Percentiles rank a stretch among this genome's conserved stretches.
Evolutionary conservation across 2,329 filamentous ascomycete species (phyloP).

Genomic region (Aspergillus transmontanensis): DNA sequence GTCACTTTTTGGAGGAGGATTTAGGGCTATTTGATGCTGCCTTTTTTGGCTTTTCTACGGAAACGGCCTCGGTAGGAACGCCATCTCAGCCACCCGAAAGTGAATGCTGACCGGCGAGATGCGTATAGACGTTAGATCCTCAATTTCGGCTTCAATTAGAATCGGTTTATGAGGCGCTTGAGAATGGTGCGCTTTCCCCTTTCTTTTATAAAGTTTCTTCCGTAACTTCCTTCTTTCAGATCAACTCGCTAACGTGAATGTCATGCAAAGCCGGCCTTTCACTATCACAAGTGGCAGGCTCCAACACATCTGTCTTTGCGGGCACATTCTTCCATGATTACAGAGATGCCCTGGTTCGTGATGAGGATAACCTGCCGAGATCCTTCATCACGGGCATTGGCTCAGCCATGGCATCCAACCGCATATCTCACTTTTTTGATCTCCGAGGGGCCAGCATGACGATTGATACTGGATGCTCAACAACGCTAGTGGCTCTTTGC

Average conservation of each 20-base stretch:
- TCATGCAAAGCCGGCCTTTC: conserved; percentile 8
- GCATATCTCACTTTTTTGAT: conserved; percentile 33
- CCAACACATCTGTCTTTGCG: conserved; percentile 25
- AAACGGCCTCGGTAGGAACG: too few relatives aligned
- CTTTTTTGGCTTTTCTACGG: too few relatives aligned
- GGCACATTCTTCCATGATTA: conserved; percentile 26
- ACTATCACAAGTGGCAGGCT: conserved; percentile 19
- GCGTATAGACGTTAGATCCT: too few relatives aligned
- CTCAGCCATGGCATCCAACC: conserved; percentile 27
- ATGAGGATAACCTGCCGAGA: conserved; percentile 24
- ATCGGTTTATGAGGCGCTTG: too few relatives aligned
- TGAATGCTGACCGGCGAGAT: too few relatives aligned
- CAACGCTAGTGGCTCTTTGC: conserved; percentile 27
- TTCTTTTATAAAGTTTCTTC: too few relatives aligned
- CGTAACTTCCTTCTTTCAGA: too few relatives aligned
- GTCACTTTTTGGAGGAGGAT: too few relatives aligned
- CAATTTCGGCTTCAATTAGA: too few relatives aligned
- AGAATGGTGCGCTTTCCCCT: too few relatives aligned
- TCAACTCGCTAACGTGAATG: not conserved
- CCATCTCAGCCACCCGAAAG: too few relatives aligned
- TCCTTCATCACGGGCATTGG: conserved; percentile 17
- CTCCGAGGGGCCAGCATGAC: conserved; percentile 28
- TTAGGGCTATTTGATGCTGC: too few relatives aligned
- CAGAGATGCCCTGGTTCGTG: conserved; percentile 18
- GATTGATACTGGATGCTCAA: conserved; percentile 32